Evolutionary conservation across 805 yeast species (phyloP).

Genomic region (Nakazawaea molendinolei): DNA sequence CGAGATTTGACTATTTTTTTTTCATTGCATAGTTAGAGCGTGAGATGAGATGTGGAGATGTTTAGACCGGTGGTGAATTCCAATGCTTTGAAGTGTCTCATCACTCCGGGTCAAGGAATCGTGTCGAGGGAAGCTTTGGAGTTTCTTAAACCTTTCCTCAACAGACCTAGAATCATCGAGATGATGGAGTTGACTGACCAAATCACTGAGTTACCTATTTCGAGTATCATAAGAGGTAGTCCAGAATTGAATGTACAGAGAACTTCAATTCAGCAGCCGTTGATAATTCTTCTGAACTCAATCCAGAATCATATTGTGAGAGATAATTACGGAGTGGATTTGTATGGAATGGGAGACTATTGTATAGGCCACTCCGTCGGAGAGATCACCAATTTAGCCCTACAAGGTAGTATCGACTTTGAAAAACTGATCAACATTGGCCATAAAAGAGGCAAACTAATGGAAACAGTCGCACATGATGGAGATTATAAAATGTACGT

Average conservation of each 20-base stretch:
- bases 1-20: too few relatives aligned
- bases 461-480: slow-evolving; percentile 25
- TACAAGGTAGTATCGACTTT: slow-evolving; percentile 21
- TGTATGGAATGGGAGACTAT: slow-evolving; percentile 16
- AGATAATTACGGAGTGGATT: slow-evolving; percentile 17
- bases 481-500: slow-evolving; percentile 30
- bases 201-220: slow-evolving; percentile 1
- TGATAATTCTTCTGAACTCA: slow-evolving; percentile 21
- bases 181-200: slow-evolving; percentile 17
- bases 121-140: neutral
- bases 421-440: slow-evolving; percentile 21
- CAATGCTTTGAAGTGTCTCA: too few relatives aligned
- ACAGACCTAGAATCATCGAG: slow-evolving; percentile 11
- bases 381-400: slow-evolving; percentile 23
- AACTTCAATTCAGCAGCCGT: slow-evolving; percentile 27
- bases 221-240: slow-evolving; percentile 12
- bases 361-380: slow-evolving; percentile 31
- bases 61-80: neutral
- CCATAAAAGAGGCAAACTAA: slow-evolving; percentile 22
- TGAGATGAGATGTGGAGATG: neutral
- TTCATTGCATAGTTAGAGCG: too few relatives aligned
- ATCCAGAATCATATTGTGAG: slow-evolving; percentile 16
- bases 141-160: slow-evolving; percentile 6
- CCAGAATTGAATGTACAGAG: slow-evolving; percentile 13
- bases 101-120: slow-evolving; percentile 12